Base-by-base conservation (phyloP, 2,329 filamentous ascomycete species). In the Monosporascus cannonballus region DNA sequence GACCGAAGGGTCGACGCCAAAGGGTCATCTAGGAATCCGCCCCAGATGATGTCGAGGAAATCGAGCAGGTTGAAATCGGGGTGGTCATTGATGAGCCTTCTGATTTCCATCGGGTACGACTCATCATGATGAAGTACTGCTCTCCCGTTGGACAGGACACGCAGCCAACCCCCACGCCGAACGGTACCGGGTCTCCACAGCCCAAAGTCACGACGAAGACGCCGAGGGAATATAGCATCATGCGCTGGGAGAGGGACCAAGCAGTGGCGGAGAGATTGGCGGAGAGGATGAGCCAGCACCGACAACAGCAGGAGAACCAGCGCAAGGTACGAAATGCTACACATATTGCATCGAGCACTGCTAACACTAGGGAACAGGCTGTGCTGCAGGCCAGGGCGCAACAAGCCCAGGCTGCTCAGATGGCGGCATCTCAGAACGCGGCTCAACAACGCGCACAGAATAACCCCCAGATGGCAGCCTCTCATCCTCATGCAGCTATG, bases 221-320 rank as follows among this genome's bases (percentile, higher is more conserved):
- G 0, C 94, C 94, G 0, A 83, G 89, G 62, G 90, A 97, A 60
- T 96, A 96, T 67, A 96, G 92, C 65, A 80, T 89, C 50, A 79
- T 96, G 65, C 91, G 94, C 61, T 86, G 87, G 72, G 93, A 97
- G 65, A 84, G 90, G 45, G 93, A 97, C 61, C 78, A 92, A 64
- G 77, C 79, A 51, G 70, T 86, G 61, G 78, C 78, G 30, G 81
- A 86, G 65, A 79, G 78, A 57, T 64, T 86, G 52, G 78, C 78
- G 20, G 81, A 86, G 66, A 78, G 80, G 63, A 76, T 85, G 73
- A 73, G 75, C 48, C 73, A 78, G 56, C 76, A 74, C n/a, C 42
- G 42, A 58, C 76, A 78, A 59, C 81, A 86, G 53, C 79, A 83
- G 63, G 71, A 74, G 61, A 70, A 72, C 56, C 74, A 78, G 57